Conservation (phyloP, 2,329 filamentous ascomycete genomes). For the Colletotrichum musae region DNA sequence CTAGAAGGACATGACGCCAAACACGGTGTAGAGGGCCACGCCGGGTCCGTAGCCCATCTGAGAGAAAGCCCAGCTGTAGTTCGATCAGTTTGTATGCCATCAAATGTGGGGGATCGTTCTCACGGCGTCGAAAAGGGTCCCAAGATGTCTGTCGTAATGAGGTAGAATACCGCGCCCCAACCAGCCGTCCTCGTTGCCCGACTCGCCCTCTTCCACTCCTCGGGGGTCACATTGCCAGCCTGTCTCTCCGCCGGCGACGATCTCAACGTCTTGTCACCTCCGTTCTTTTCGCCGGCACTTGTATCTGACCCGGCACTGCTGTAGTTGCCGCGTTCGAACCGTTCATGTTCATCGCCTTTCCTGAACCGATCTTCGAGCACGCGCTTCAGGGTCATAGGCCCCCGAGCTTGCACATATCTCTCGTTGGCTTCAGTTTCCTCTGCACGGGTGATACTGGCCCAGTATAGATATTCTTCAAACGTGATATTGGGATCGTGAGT, state of each 20-base stretch:
- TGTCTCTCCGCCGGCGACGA: neutral
- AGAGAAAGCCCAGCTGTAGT: conserved; percentile 42
- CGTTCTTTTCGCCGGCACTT: neutral
- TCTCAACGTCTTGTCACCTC: conserved; percentile 14
- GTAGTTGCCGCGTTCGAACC: conserved; percentile 15
- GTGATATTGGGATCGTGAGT: conserved; percentile 45
- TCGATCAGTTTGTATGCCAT: neutral
- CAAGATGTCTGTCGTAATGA: conserved; percentile 65
- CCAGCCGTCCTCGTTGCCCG: conserved; percentile 61
- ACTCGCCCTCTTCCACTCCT: conserved; percentile 63
- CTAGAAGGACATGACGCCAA: conserved; percentile 51
- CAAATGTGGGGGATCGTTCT: conserved; percentile 23
- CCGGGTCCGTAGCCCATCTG: conserved; percentile 60
- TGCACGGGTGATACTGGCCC: conserved; percentile 45
- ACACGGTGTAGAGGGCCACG: conserved; percentile 61
- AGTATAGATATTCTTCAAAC: conserved; percentile 48
- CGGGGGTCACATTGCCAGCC: conserved; percentile 43
- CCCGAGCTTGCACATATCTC: conserved; percentile 30
- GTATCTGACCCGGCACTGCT: conserved; percentile 2
- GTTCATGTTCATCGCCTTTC: conserved; percentile 38
- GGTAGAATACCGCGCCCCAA: conserved; percentile 62
- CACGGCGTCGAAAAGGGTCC: conserved; percentile 58
- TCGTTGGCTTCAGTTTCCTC: conserved; percentile 42
- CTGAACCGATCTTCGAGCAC: conserved; percentile 41
- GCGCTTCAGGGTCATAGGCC: conserved; percentile 38